Percentiles rank a stretch among this genome's conserved stretches.
Evolutionary conservation across 1,139 yeast genomes (phyloP).

Genomic region (Magnusiomyces suaveolens): DNA sequence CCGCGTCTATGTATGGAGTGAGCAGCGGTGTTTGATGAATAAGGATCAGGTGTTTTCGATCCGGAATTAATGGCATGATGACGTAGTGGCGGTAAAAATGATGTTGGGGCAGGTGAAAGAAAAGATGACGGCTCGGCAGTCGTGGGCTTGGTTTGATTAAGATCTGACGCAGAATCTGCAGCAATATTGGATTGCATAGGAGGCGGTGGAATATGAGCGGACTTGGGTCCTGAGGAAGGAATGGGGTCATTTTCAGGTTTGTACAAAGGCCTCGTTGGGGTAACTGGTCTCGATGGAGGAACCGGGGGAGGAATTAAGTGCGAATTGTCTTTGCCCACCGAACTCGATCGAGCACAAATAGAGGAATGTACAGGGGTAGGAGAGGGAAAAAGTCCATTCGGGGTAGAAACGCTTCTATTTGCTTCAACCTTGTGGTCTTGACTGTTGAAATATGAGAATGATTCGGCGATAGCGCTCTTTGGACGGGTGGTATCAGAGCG

Average conservation of each 20-base stretch:
- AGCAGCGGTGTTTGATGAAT: not conserved
- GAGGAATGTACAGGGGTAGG: not conserved
- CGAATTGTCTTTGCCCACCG: too few species aligned
- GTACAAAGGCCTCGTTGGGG: conserved; percentile 1
- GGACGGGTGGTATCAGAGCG: not conserved
- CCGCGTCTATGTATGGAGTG: not conserved
- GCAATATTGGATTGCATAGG: not conserved
- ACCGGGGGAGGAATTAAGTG: conserved; percentile 10
- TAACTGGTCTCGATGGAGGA: conserved; percentile 12
- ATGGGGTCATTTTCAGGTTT: not conserved
- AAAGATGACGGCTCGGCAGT: too few species aligned
- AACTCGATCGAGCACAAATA: too few species aligned
- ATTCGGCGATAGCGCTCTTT: not conserved
- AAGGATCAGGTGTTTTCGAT: not conserved
- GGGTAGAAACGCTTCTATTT: not conserved
- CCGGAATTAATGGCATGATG: not conserved
- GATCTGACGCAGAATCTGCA: too few species aligned
- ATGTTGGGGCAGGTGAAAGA: conserved; percentile 11
- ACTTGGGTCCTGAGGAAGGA: not conserved
- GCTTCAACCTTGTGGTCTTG: not conserved
- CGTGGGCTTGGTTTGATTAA: too few species aligned
- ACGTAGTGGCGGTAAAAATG: conserved; percentile 1
- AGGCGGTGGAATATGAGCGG: not conserved
- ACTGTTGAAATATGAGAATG: not conserved
- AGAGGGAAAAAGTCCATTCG: not conserved